Base-by-base conservation (phyloP, 2,329 filamentous ascomycete genomes). In the Chaetomium globosum region DNA sequence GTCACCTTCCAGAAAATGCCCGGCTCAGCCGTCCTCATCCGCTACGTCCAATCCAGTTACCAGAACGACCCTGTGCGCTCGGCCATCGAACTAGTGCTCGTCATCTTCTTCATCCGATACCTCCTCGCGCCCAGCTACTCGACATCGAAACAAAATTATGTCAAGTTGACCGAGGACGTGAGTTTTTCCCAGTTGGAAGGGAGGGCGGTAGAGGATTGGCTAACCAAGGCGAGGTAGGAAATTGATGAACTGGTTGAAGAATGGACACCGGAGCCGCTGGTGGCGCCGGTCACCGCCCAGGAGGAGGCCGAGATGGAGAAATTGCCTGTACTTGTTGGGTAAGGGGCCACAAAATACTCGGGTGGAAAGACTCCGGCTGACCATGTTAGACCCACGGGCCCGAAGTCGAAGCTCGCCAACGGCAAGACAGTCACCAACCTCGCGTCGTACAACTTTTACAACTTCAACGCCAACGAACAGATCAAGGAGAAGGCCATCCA, bases 161-260 rank as follows among this genome's bases (percentile, higher is more conserved):
- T 98, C 69, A 90, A 92, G 73, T 82, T 99, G 68, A 90, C 89
- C 10, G 93, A 97, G 77, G 92, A 96, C 73, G 82, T 80, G 65
- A 36, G 76, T 68, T 13, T 33, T 21, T 21, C 10, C n/a, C n/a
- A n/a, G n/a, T n/a, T n/a, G n/a, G n/a, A n/a, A n/a, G 33, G 12
- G 31, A 23, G 26, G 52, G n/a, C 12, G 31, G 33, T 28, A 10
- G 28, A n/a, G n/a, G 33, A 26, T 19, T 7, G 51, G 43, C 54
- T 59, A 31, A 64, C n/a, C 1, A 26, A 26, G 21, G 6, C 1
- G 36, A 33, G 8, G 26, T 21, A 82, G 86, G 95, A 99, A 80
- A 96, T 99, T 71, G 95, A 99, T 74, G 95, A 99, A 74, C 80
- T 99, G 65, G 91, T 99, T 52, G 93, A 96, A 63, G 95, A 99